These are phyloP conservation scores for Teunomyces aglyptinius DNA, from an alignment of 805 yeast species.

Conservation along the genomic window DNA sequence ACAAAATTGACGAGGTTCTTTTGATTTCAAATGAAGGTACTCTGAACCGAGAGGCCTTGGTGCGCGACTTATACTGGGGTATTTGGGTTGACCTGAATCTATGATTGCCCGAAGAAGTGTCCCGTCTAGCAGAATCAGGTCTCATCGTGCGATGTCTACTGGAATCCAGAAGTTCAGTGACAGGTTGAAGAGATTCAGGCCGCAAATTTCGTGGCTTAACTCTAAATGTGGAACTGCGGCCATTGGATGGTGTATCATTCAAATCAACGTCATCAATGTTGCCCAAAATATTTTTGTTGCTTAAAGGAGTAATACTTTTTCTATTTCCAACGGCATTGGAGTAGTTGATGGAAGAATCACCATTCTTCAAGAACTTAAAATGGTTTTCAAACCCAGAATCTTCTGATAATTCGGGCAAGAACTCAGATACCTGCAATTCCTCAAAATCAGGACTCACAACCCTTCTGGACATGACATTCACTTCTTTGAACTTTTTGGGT, in stretches of 20 bases:
- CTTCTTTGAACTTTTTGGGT: constrained; percentile 36
- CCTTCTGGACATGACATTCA: constrained; percentile 41
- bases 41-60: constrained; percentile 27
- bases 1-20: constrained; percentile 31
- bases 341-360: constrained; percentile 13
- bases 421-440: constrained; percentile 39
- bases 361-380: constrained; percentile 31
- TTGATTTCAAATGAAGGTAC: constrained; percentile 45
- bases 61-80: background rate
- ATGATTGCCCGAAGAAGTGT: background rate
- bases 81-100: background rate
- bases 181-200: background rate
- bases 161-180: background rate
- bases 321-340: constrained; percentile 18
- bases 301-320: constrained; percentile 24
- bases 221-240: background rate
- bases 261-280: constrained; percentile 19
- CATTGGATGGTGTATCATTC: constrained; percentile 16
- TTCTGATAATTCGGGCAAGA: constrained; percentile 47
- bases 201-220: background rate
- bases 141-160: background rate
- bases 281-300: constrained; percentile 28
- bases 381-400: constrained; percentile 50
- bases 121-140: constrained; percentile 3
- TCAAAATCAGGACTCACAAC: constrained; percentile 43